These are phyloP conservation scores for Protea cynaroides DNA, from an alignment of 164 flowering plant species.

Conservation along the genomic window DNA sequence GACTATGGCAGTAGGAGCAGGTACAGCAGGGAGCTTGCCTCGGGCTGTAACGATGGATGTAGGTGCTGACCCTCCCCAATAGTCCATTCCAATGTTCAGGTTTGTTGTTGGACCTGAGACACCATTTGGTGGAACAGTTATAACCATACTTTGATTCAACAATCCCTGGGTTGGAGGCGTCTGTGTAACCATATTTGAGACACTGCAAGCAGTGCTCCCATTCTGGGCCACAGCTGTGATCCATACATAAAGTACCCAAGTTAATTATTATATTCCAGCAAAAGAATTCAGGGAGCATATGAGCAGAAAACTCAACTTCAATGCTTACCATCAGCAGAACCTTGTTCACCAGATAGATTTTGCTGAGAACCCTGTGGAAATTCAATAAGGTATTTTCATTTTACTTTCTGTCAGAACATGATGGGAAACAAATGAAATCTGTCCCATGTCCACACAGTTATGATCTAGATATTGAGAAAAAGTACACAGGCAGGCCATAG, in stretches of 20 bases:
- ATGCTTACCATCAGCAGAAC: constrained; percentile 20
- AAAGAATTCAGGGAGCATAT: not conserved
- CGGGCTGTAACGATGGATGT: constrained; percentile 16
- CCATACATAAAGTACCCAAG: not conserved
- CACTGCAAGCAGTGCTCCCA: constrained; percentile 16
- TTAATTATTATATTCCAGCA: not conserved
- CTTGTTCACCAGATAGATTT: constrained; percentile 14
- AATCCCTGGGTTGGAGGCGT: constrained; percentile 12
- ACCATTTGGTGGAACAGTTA: constrained; percentile 22
- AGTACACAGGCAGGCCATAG: not conserved
- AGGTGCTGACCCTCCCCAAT: constrained; percentile 25
- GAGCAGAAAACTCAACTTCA: not conserved
- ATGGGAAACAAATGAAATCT: not conserved
- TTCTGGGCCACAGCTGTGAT: constrained; percentile 20
- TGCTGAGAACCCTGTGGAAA: constrained; percentile 22
- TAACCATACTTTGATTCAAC: constrained; percentile 14
- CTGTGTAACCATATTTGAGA: constrained; percentile 14
- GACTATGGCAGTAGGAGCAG: constrained; percentile 14
- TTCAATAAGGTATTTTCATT: not conserved
- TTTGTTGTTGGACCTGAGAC: constrained; percentile 27
- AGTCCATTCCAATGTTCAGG: constrained; percentile 32
- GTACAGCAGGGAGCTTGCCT: constrained; percentile 19
- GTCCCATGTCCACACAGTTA: not conserved
- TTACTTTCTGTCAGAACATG: not conserved
- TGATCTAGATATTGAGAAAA: not conserved